Base-by-base conservation (phyloP, 768 basidiomycete species). In the Panaeolus papilionaceus region DNA sequence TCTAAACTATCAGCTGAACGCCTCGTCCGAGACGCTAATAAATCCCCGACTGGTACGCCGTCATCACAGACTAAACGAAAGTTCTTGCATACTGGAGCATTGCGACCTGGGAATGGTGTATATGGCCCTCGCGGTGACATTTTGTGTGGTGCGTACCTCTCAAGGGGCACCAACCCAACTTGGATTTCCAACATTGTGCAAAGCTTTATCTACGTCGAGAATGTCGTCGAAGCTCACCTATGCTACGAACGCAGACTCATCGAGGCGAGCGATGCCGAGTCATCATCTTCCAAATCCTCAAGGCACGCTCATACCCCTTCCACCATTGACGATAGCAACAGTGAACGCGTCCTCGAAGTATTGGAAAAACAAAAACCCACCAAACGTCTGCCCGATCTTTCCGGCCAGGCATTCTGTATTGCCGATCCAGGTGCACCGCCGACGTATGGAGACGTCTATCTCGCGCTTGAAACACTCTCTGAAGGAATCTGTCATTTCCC, bases 101-200 rank as follows among this genome's bases (percentile, higher is more conserved):
- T 94, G 49, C 86, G 92, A n/a, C 92, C 92, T 2, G 91, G 92
- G 0, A 93, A 93, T 68, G 91, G 90, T 0, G 78, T 92, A 3
- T 94, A 86, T 75, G 92, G 92, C 1, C 88, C 92, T 1, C 86
- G 91, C 42, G 92, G 92, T 4, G 92, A 93, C 74, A 84, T 90
- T 71, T 73, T 91, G 11, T 87, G 85, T 63, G 90, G 85, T 2
- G 84, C 87, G 20, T 91, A 89, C 74, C 84, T 94, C 49, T 78
- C 83, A 2, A 85, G 89, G 54, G 79, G 83, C 72, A 74, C 79
- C 62, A 92, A 89, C 72, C 89, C 88, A 1, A 86, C 87, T 0
- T 94, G 92, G 92, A 81, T 87, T 38, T 68, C 73, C 4, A 81
- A 83, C 66, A 83, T 85, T 66, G 71, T 92, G 40, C 87, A 89